phyloP scores from a whole-genome alignment of 176 grass and related monocot genomes.

The Alloteropsis semialata region DNA sequence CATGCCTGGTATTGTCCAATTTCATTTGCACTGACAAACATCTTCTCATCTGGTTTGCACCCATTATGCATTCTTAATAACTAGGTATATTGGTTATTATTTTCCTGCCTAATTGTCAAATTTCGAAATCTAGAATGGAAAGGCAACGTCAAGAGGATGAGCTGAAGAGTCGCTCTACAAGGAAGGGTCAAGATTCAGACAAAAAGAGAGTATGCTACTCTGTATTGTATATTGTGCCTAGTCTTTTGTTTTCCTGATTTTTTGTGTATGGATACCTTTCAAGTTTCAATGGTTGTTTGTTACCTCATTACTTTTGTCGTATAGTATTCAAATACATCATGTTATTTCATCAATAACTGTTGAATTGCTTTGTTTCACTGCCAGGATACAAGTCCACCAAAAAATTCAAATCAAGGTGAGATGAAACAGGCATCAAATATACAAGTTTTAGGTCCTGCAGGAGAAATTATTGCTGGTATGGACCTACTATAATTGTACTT shows the following conservation, averaged over 20 bases:
- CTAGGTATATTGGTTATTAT: background rate
- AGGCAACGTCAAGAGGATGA: slow-evolving; percentile 79
- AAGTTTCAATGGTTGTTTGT: background rate
- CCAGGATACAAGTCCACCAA: slow-evolving; percentile 70
- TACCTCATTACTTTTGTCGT: background rate
- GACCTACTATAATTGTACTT: background rate
- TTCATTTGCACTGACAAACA: background rate
- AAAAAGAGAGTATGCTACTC: slow-evolving; percentile 52
- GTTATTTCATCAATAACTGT: background rate
- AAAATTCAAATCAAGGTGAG: slow-evolving; percentile 34
- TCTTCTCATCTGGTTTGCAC: background rate
- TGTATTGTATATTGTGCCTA: background rate
- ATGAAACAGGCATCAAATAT: slow-evolving; percentile 61
- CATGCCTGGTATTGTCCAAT: background rate
- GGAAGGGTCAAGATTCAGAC: slow-evolving; percentile 53
- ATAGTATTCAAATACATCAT: background rate
- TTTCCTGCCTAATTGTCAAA: background rate
- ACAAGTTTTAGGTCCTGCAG: slow-evolving; percentile 68
- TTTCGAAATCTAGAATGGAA: slow-evolving; percentile 61
- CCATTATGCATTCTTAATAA: background rate
- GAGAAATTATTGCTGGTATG: slow-evolving; percentile 90
- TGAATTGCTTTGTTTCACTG: background rate
- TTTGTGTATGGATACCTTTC: background rate
- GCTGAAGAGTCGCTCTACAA: slow-evolving; percentile 63
- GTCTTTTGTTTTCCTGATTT: background rate